A percentile compares a stretch with the other conserved stretches of the same genome.
Conservation (phyloP, 208 protist species). For the Angomonas deanei region DNA sequence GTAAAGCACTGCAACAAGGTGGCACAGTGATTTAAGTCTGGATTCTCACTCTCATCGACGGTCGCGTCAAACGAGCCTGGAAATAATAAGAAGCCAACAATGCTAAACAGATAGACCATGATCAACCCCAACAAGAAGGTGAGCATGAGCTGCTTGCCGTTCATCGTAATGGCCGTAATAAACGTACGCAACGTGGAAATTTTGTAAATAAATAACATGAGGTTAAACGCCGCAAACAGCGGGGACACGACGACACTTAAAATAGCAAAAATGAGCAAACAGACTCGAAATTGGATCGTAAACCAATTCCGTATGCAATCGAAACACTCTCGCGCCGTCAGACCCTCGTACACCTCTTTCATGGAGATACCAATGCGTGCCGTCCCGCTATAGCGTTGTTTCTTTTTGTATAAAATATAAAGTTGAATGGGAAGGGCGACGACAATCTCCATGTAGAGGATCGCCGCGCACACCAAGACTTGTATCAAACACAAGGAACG, state of each 20-base stretch:
- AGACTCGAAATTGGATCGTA: constrained; percentile 42
- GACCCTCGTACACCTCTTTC: constrained; percentile 40
- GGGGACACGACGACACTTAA: constrained; percentile 51
- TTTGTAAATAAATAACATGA: constrained; percentile 70
- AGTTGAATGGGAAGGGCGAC: constrained; percentile 54
- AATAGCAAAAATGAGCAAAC: constrained; percentile 43
- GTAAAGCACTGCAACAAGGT: constrained; percentile 67
- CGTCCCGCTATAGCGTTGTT: constrained; percentile 37
- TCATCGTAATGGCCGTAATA: constrained; percentile 73
- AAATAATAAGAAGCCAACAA: constrained; percentile 70
- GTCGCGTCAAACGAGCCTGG: constrained; percentile 33
- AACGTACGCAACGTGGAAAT: constrained; percentile 67
- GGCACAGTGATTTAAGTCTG: constrained; percentile 31
- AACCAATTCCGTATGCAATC: constrained; percentile 38
- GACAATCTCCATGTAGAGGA: constrained; percentile 39
- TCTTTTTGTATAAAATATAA: constrained; percentile 50
- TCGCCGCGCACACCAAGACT: constrained; percentile 33
- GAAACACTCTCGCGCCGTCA: constrained; percentile 34
- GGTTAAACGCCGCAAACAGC: constrained; percentile 75
- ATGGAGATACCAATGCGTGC: constrained; percentile 40
- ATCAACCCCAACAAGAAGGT: constrained; percentile 63
- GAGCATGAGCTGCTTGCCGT: constrained; percentile 70
- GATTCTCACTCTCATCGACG: constrained; percentile 6
- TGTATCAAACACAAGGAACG: constrained; percentile 41
- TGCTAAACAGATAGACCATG: constrained; percentile 79